Base-by-base conservation (phyloP, 176 grass and related monocot species). In the Zea mays region DNA sequence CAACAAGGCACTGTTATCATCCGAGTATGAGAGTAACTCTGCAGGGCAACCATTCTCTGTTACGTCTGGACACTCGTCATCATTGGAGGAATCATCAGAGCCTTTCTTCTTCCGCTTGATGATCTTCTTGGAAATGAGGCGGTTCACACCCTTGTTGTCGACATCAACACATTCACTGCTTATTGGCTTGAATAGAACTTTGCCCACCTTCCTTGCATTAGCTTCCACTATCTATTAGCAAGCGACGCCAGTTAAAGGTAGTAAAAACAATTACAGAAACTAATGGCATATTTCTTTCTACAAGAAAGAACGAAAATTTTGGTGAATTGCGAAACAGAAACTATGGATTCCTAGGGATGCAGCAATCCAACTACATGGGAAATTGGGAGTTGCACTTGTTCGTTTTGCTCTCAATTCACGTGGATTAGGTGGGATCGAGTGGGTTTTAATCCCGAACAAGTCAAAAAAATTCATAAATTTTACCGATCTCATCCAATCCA, bases 111-210 rank as follows among this genome's bases (percentile, higher is more conserved):
- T 94, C 85, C 85, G 80, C 65, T 90, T 94, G 68, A 94, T 56
- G 17, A 90, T 67, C 73, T 90, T 90, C 63, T 82, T 90, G 8
- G 85, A 81, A 77, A 94, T 49, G 56, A 90, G 27, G 69, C 80
- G 68, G 74, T 90, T 90, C 62, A 72, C 70, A 16, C 77, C 92
- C 63, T 88, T 88, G 57, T 66, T 78, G 55, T 88, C 88, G 10
- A 67, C 57, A 71, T 81, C 80, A 50, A 79, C 72, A 88, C 71
- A 85, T 75, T 86, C 83, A 51, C 80, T 88, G 69, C 67, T 88
- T 81, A 94, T 86, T 84, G 88, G 79, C 86, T 93, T 93, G 80
- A 93, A 93, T 64, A 65, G 61, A 16, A 93, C 85, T 84, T 93
- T 94, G 16, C 64, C 42, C 17, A 94, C 92, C 77, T 94, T 94